Conservation (phyloP, 202 grass and related monocot genomes). For the Miscanthus sacchariflorus region DNA sequence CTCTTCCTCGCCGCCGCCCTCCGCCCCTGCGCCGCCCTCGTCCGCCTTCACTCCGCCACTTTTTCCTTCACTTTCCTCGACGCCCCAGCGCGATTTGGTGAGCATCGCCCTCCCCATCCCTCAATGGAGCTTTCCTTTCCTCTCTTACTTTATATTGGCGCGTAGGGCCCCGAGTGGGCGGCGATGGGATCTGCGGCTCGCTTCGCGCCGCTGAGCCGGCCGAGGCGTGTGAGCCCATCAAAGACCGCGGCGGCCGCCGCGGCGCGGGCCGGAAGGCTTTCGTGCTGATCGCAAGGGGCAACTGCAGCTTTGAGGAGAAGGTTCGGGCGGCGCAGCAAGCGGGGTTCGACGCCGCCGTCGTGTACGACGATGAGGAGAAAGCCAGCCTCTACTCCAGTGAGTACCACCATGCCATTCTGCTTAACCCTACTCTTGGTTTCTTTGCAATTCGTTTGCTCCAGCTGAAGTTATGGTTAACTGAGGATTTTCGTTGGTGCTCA, state of each 20-base stretch:
- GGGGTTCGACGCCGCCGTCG: slow-evolving; percentile 73
- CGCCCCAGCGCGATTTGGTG: slow-evolving; percentile 76
- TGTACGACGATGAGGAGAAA: slow-evolving; percentile 82
- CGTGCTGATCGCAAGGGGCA: slow-evolving; percentile 72
- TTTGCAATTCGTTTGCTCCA: neutral
- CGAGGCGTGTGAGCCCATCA: slow-evolving; percentile 64
- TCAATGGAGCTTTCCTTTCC: neutral
- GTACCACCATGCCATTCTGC: slow-evolving; percentile 24
- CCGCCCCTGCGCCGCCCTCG: slow-evolving; percentile 56
- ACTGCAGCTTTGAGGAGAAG: slow-evolving; percentile 85
- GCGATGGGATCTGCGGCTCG: slow-evolving; percentile 73
- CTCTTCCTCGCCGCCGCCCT: slow-evolving; percentile 34
- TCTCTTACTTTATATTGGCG: neutral
- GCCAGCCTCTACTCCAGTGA: slow-evolving; percentile 85
- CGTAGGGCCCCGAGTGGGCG: slow-evolving; percentile 61
- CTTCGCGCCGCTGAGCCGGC: slow-evolving; percentile 64
- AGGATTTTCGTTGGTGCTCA: neutral
- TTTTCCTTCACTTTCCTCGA: slow-evolving; percentile 72
- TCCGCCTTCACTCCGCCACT: slow-evolving; percentile 59
- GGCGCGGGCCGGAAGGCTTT: slow-evolving; percentile 37
- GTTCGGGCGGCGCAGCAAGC: slow-evolving; percentile 69
- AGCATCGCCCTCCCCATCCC: neutral
- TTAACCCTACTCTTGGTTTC: neutral
- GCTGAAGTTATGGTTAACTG: neutral
- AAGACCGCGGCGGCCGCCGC: slow-evolving; percentile 15